Conservation (phyloP, 129 eudicot genomes). For the Flaveria brownii region DNA sequence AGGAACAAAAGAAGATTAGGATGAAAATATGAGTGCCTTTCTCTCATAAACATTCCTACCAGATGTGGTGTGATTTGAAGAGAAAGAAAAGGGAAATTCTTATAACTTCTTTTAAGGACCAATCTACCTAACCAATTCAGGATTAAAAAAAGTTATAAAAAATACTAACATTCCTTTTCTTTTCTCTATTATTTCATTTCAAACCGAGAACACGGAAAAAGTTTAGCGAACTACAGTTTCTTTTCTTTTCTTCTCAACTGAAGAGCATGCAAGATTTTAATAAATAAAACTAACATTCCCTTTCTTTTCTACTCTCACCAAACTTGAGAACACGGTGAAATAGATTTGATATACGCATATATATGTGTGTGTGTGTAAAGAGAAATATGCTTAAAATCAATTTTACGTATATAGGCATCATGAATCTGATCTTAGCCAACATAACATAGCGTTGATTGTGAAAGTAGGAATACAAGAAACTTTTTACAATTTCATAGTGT, state of each 20-base stretch:
- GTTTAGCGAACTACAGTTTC: neutral
- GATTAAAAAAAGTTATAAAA: no score
- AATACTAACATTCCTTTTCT: no score
- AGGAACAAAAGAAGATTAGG: neutral
- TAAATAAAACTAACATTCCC: neutral
- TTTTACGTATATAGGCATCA: neutral
- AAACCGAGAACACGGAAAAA: neutral
- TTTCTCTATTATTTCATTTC: neutral
- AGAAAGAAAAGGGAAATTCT: neutral
- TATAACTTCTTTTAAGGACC: neutral
- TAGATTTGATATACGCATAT: neutral
- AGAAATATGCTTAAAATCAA: neutral
- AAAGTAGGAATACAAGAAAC: neutral
- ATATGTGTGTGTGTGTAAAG: neutral
- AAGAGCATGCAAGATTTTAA: neutral
- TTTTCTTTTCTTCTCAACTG: neutral
- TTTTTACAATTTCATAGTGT: neutral
- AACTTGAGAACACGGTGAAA: neutral
- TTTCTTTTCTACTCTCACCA: neutral
- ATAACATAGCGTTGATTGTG: neutral
- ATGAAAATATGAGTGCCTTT: neutral
- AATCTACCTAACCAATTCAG: neutral
- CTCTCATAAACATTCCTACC: neutral
- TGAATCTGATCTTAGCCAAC: constrained; percentile 1
- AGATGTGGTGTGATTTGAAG: neutral